Conservation (phyloP, 306 rosid genomes). For the Cyamopsis tetragonoloba region DNA sequence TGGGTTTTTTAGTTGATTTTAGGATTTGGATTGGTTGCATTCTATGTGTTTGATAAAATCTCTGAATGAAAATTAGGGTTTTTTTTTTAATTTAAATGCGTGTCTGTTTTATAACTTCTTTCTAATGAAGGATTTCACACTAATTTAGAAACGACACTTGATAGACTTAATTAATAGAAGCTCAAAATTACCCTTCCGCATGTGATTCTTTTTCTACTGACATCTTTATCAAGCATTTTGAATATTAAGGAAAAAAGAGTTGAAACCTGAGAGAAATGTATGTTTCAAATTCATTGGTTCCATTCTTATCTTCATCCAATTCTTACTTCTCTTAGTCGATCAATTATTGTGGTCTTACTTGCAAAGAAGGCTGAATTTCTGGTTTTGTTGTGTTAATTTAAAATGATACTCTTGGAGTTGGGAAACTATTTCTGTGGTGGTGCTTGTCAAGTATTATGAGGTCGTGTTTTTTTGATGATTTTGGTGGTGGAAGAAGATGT, state of each 20-base stretch:
- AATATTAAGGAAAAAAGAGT: background rate
- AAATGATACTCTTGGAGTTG: no score
- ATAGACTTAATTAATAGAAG: background rate
- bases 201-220: constrained; percentile 3
- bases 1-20: no score
- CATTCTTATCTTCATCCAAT: background rate
- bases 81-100: no score
- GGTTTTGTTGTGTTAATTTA: no score
- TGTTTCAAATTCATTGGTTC: constrained; percentile 19
- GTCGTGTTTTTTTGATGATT: no score
- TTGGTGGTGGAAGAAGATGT: no score
- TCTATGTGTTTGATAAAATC: no score
- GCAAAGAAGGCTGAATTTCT: background rate
- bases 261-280: background rate
- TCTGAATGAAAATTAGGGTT: no score
- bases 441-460: no score
- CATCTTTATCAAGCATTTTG: background rate
- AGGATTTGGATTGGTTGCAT: no score
- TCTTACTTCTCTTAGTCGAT: background rate
- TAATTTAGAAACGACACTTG: background rate
- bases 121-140: constrained; percentile 6
- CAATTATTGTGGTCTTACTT: background rate
- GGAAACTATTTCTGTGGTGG: no score
- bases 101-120: background rate
- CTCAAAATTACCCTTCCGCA: background rate